phyloP scores from a whole-genome alignment of 768 basidiomycete genomes.

The Crucibulum laeve region DNA sequence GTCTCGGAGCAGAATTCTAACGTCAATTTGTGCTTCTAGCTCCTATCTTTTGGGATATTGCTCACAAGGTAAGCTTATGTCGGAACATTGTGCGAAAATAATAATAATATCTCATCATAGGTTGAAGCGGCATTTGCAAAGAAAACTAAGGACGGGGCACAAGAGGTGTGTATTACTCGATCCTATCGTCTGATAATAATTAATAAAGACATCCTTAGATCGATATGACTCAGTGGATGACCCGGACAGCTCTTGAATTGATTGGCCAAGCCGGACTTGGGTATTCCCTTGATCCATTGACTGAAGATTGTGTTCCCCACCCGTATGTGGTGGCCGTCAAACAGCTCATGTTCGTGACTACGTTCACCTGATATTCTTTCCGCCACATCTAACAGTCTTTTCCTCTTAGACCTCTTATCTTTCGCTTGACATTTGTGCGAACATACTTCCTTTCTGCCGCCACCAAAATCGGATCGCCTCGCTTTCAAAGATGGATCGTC shows the following conservation, averaged over 20 bases:
- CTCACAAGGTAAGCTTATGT: neutral
- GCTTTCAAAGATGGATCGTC: conserved; percentile 27
- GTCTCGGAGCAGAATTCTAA: neutral
- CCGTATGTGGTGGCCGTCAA: conserved; percentile 27
- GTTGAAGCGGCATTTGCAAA: conserved; percentile 19
- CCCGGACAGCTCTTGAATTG: conserved; percentile 43
- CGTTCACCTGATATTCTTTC: neutral
- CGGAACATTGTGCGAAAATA: too few relatives aligned
- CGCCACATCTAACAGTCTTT: conserved; percentile 2
- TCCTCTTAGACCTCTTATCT: conserved; percentile 9
- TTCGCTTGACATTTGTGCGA: too few relatives aligned
- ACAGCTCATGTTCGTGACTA: conserved; percentile 21
- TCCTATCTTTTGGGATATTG: neutral
- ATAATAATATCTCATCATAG: too few relatives aligned
- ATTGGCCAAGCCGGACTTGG: conserved; percentile 46
- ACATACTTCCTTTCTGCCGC: conserved; percentile 13
- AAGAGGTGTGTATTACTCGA: conserved; percentile 16
- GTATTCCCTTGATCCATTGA: conserved; percentile 35
- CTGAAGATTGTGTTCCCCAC: conserved; percentile 20
- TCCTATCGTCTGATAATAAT: neutral
- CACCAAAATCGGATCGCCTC: conserved; percentile 18
- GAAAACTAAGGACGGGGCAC: conserved; percentile 21
- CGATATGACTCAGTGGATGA: conserved; percentile 29
- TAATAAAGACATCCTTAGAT: conserved; percentile 14
- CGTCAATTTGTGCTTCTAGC: neutral